Evolutionary conservation across 306 rosid species (phyloP), one percentile per base, ranked within the genome.

Genomic region (Ormosia emarginata): DNA sequence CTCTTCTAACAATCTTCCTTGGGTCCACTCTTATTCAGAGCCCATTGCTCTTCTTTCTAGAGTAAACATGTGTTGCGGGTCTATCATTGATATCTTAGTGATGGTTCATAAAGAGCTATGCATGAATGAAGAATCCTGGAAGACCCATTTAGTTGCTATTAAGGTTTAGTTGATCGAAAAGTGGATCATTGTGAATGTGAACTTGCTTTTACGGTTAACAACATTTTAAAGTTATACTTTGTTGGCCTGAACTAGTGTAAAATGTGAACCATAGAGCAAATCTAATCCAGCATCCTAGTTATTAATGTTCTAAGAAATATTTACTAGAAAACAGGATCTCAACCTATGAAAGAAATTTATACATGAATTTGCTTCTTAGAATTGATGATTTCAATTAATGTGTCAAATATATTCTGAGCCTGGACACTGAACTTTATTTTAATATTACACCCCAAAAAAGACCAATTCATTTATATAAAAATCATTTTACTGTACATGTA

Each of bases 41-140:
- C 24, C 24, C 24, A 24, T 0, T 24, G 24, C 24, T 24, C 24
- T 24, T 24, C 24, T 24, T 24, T 24, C 24, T 24, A 1, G 24
- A 24, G 24, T 24, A 24, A 24, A 24, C 24, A 24, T 24, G 24
- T 24, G 24, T 24, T 24, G 24, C 0, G 24, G 24, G 24, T 24
- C 24, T 24, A 24, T 24, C 24, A 24, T 63, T 67, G 12, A 75
- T 57, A 71, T 78, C 33, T 73, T 82, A 49, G 32, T 74, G 49
- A 74, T 52, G 59, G 32, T 74, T 75, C 39, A 40, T 70, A 24
- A 72, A 39, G 49, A 71, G 67, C 56, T 50, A 52, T 69, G 75
- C 33, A 50, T 50, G 46, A 55, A 15, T 32, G 61, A 59, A 8
- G 53, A 34, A 2, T 41, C 36, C 11, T 11, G 50, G 40, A 53